A percentile compares a stretch with the other conserved stretches of the same genome.
Conservation (phyloP, 495 filamentous ascomycete genomes). For the Filosporella fistucella region DNA sequence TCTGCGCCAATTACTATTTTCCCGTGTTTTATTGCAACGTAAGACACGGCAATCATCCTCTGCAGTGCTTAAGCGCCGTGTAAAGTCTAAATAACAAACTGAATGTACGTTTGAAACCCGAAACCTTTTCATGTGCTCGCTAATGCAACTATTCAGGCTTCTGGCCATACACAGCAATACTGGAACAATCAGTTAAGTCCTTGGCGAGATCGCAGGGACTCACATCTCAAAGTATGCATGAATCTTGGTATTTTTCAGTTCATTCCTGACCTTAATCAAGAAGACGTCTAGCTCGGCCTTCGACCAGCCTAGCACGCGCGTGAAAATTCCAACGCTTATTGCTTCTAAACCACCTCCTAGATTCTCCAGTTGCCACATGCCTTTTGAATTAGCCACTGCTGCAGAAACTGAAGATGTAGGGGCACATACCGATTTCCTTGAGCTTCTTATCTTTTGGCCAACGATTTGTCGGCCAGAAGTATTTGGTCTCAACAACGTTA, state of each 20-base stretch:
- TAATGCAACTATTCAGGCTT: neutral
- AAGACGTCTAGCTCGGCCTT: constrained; percentile 46
- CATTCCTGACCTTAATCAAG: constrained; percentile 45
- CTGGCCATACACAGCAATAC: neutral
- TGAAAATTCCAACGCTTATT: constrained; percentile 47
- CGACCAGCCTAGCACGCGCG: constrained; percentile 43
- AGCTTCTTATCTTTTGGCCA: constrained; percentile 5
- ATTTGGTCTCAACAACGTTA: constrained; percentile 36
- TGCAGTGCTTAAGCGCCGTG: no score
- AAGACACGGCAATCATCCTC: no score
- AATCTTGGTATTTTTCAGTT: constrained; percentile 43
- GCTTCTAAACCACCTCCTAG: neutral
- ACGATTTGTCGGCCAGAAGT: constrained; percentile 38
- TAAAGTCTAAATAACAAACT: no score
- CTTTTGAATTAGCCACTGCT: neutral
- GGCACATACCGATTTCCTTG: constrained; percentile 5
- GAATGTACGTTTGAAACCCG: no score
- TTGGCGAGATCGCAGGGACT: neutral
- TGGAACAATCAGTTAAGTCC: neutral
- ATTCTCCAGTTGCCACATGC: constrained; percentile 21
- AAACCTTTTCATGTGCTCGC: no score
- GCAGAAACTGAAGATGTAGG: neutral
- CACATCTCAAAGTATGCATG: constrained; percentile 33
- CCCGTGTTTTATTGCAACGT: no score
- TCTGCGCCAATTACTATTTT: no score